phyloP scores from a whole-genome alignment of 148 eudicot genomes.

The Pharnaceum exiguum region DNA sequence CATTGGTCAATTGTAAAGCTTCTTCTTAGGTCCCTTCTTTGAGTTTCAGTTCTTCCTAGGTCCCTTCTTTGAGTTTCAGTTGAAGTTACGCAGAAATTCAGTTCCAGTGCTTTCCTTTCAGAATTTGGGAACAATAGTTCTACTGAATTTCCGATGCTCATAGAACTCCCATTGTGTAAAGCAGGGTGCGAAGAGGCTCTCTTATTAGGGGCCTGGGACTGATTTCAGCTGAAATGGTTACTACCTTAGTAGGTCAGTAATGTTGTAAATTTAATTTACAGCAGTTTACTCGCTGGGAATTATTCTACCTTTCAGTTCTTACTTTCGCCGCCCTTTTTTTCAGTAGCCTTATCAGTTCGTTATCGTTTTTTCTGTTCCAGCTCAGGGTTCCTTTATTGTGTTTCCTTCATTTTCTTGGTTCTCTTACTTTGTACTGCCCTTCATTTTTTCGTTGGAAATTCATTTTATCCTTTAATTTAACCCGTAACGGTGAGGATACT shows the following conservation, averaged over 20 bases:
- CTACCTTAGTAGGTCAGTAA: conserved; percentile 83
- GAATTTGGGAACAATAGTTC: conserved; percentile 33
- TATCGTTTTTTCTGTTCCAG: background rate
- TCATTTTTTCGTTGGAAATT: too few species aligned
- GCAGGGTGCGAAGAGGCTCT: conserved; percentile 89
- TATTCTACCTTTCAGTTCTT: conserved; percentile 34
- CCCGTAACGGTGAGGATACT: too few species aligned
- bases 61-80: conserved; percentile 27
- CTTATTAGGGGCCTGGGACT: conserved; percentile 77
- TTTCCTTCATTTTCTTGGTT: conserved; percentile 15
- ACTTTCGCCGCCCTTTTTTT: conserved; percentile 26
- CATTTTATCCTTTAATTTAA: too few species aligned
- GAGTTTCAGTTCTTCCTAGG: conserved; percentile 22
- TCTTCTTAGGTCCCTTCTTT: conserved; percentile 17
- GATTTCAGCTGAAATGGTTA: conserved; percentile 76
- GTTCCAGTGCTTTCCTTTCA: conserved; percentile 49
- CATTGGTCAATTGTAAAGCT: conserved; percentile 6
- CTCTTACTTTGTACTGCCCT: too few species aligned
- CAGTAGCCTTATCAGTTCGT: conserved; percentile 20
- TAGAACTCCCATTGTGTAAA: conserved; percentile 78
- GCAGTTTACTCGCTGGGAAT: conserved; percentile 41
- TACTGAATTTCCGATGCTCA: conserved; percentile 34
- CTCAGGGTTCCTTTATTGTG: conserved; percentile 1
- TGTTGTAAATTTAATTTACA: conserved; percentile 34
- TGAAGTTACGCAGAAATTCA: conserved; percentile 37